These are phyloP conservation scores for Metschnikowia sp. DNA, from an alignment of 805 yeast genomes.

Conservation along the genomic window DNA sequence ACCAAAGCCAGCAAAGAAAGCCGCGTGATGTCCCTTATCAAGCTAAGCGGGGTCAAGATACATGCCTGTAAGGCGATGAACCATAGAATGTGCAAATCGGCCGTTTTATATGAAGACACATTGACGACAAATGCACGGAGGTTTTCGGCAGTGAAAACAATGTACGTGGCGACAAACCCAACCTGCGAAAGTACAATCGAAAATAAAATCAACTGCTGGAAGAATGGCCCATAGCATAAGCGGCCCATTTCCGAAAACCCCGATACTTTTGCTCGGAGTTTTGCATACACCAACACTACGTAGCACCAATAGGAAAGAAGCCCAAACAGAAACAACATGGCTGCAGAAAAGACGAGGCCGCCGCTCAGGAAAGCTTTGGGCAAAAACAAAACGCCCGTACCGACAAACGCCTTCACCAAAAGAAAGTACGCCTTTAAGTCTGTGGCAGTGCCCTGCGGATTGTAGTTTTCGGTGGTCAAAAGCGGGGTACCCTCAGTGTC, in stretches of 20 bases:
- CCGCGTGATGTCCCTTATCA: slow-evolving; percentile 73
- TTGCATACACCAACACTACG: slow-evolving; percentile 57
- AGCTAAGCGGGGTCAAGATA: slow-evolving; percentile 63
- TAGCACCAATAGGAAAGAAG: slow-evolving; percentile 77
- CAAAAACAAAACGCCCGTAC: slow-evolving; percentile 70
- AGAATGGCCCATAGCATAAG: slow-evolving; percentile 58
- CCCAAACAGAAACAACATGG: slow-evolving; percentile 58
- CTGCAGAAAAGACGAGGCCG: slow-evolving; percentile 58
- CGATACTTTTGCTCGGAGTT: slow-evolving; percentile 56
- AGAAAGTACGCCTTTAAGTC: slow-evolving; percentile 69
- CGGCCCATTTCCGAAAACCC: slow-evolving; percentile 80
- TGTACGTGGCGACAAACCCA: slow-evolving; percentile 79
- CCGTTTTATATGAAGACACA: slow-evolving; percentile 40
- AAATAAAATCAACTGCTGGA: slow-evolving; percentile 58
- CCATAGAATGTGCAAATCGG: slow-evolving; percentile 36
- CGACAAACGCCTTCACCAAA: slow-evolving; percentile 70
- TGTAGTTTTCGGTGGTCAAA: slow-evolving; percentile 13
- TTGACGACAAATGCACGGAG: slow-evolving; percentile 58
- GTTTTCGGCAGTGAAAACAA: slow-evolving; percentile 75
- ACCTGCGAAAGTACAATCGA: slow-evolving; percentile 70
- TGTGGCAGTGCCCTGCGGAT: slow-evolving; percentile 58
- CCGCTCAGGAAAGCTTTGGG: slow-evolving; percentile 74
- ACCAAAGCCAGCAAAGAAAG: slow-evolving; percentile 67
- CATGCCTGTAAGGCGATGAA: slow-evolving; percentile 55
- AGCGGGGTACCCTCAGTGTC: slow-evolving; percentile 39